Evolutionary conservation across 495 filamentous ascomycete species (phyloP).

Genomic region (Xylaria bambusicola): DNA sequence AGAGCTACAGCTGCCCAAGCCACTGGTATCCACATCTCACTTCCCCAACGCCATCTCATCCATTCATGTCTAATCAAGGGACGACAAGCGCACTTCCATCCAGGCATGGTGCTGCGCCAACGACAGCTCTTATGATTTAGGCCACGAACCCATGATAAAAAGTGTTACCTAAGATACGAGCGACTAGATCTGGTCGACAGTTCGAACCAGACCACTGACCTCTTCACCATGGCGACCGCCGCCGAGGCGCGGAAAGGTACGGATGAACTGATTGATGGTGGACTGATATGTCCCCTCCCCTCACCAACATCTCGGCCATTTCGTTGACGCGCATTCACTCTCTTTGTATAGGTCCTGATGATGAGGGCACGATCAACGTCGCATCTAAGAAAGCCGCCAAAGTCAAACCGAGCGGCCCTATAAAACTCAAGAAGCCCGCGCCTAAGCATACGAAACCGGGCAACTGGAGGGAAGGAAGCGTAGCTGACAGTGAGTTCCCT

Average conservation of each 20-base stretch:
- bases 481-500: slow-evolving; percentile 55
- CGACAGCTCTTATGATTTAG: neutral
- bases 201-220: neutral
- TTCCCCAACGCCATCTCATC: neutral
- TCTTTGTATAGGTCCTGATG: slow-evolving; percentile 36
- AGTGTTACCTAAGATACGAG: neutral
- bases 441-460: slow-evolving; percentile 60
- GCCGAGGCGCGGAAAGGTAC: slow-evolving; percentile 22
- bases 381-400: slow-evolving; percentile 65
- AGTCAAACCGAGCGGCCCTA: slow-evolving; percentile 43
- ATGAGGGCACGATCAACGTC: slow-evolving; percentile 59
- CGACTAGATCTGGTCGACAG: neutral
- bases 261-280: neutral
- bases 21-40: neutral
- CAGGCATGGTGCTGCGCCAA: neutral
- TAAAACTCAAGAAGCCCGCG: slow-evolving; percentile 68
- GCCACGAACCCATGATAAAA: neutral
- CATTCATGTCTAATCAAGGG: neutral
- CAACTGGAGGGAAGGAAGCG: slow-evolving; percentile 55
- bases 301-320: neutral
- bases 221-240: slow-evolving; percentile 12
- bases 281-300: neutral
- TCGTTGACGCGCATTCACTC: slow-evolving; percentile 7
- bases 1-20: neutral
- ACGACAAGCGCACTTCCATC: neutral